Evolutionary conservation across 2,329 filamentous ascomycete species (phyloP).

Genomic region (Ilyonectria sp.): DNA sequence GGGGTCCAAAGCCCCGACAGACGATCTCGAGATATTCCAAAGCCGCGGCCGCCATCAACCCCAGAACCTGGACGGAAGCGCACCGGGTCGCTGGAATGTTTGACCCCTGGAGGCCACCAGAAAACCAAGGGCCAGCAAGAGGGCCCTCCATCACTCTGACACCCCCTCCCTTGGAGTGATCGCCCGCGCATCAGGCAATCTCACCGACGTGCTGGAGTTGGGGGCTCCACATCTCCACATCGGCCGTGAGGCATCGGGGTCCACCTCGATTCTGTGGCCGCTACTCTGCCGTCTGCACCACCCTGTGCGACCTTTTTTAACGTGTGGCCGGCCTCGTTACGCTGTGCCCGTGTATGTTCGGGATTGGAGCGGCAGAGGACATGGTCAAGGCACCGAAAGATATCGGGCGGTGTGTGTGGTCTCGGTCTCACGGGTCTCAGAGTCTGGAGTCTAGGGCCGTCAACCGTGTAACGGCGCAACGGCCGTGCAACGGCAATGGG

Average conservation of each 20-base stretch:
- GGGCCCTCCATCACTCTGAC: slow-evolving; percentile 27
- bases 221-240: slow-evolving; percentile 40
- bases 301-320: background rate
- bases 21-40: slow-evolving; percentile 22
- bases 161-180: slow-evolving; percentile 41
- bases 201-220: slow-evolving; percentile 44
- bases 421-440: slow-evolving; percentile 6
- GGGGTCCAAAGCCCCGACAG: slow-evolving; percentile 34
- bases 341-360: background rate
- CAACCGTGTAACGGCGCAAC: slow-evolving; percentile 8
- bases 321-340: background rate
- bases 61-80: slow-evolving; percentile 37
- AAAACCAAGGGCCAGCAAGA: slow-evolving; percentile 30
- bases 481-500: background rate
- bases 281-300: background rate
- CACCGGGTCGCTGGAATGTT: slow-evolving; percentile 45
- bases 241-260: slow-evolving; percentile 16
- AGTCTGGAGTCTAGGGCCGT: background rate
- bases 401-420: background rate
- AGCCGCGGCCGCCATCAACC: slow-evolving; percentile 37
- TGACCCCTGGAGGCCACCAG: slow-evolving; percentile 23
- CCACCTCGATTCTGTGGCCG: slow-evolving; percentile 25
- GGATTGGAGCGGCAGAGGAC: background rate
- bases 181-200: slow-evolving; percentile 44
- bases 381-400: background rate